Conservation (phyloP, 768 basidiomycete genomes). For the Dictyophora rubrovolvata region DNA sequence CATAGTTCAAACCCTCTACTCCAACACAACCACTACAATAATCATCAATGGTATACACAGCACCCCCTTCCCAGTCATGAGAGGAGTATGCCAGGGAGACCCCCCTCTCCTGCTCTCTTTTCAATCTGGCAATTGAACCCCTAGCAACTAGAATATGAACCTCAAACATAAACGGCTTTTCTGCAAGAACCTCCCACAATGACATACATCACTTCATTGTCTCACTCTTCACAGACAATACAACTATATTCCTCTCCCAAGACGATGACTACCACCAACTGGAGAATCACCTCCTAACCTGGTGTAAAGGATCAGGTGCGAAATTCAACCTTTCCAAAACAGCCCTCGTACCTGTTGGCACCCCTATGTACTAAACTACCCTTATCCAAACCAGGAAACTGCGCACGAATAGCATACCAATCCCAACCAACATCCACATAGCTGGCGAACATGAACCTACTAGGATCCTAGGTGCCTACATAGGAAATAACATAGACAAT, state of each 20-base stretch:
- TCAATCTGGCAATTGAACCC: slow-evolving; percentile 17
- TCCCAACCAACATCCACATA: no score
- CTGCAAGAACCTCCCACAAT: background rate
- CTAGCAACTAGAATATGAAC: slow-evolving; percentile 7
- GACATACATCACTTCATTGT: background rate
- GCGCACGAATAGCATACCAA: no score
- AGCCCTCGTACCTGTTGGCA: background rate
- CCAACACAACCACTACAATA: slow-evolving; percentile 7
- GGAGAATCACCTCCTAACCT: background rate
- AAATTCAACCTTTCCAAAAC: background rate
- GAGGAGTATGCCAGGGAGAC: slow-evolving; percentile 17
- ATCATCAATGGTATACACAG: slow-evolving; percentile 11
- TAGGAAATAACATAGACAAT: no score
- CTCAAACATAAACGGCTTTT: background rate
- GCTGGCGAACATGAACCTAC: no score
- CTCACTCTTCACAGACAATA: background rate
- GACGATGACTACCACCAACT: background rate
- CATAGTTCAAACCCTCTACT: slow-evolving; percentile 15
- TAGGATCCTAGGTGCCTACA: no score
- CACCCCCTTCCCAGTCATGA: slow-evolving; percentile 4
- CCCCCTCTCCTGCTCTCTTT: slow-evolving; percentile 17
- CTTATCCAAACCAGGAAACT: no score
- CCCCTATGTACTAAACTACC: background rate
- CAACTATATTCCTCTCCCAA: background rate
- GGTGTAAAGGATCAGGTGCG: background rate